Conservation (phyloP, 805 yeast species). For the Ogataea degrootiae region DNA sequence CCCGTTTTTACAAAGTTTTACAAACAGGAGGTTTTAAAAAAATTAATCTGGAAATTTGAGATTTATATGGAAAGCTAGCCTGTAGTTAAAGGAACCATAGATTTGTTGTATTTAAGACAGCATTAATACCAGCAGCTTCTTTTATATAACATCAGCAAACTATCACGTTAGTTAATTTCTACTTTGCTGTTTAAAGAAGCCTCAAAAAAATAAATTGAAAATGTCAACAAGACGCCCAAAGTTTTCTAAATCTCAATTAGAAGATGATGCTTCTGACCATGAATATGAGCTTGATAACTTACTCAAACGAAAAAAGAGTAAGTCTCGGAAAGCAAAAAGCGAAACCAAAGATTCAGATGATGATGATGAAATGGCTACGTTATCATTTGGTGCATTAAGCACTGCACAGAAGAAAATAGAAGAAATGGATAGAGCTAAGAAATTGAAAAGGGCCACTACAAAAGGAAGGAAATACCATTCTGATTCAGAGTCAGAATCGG, state of each 20-base stretch:
- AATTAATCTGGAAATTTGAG: too few relatives aligned
- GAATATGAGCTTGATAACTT: constrained; percentile 7
- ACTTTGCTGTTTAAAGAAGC: neutral
- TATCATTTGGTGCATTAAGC: constrained; percentile 65
- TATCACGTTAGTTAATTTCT: too few relatives aligned
- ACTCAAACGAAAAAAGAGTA: neutral
- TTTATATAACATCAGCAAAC: too few relatives aligned
- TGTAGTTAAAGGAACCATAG: too few relatives aligned
- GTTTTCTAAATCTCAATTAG: constrained; percentile 13
- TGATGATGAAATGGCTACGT: constrained; percentile 45
- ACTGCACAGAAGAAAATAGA: constrained; percentile 50
- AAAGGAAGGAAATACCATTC: constrained; percentile 6
- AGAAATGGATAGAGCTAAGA: constrained; percentile 10
- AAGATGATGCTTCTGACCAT: constrained; percentile 19
- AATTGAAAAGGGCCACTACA: constrained; percentile 5
- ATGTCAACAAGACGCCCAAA: constrained; percentile 18
- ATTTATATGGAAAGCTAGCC: too few relatives aligned
- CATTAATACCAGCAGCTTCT: too few relatives aligned
- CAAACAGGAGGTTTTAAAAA: too few relatives aligned
- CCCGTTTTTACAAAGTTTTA: too few relatives aligned
- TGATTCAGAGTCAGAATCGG: constrained; percentile 15
- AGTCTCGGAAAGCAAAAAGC: neutral
- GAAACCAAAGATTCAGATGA: constrained; percentile 12
- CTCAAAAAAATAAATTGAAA: neutral
- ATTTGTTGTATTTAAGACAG: too few relatives aligned